Base-by-base conservation (phyloP, 139 green algal species). In the Chlorella ohadii region DNA sequence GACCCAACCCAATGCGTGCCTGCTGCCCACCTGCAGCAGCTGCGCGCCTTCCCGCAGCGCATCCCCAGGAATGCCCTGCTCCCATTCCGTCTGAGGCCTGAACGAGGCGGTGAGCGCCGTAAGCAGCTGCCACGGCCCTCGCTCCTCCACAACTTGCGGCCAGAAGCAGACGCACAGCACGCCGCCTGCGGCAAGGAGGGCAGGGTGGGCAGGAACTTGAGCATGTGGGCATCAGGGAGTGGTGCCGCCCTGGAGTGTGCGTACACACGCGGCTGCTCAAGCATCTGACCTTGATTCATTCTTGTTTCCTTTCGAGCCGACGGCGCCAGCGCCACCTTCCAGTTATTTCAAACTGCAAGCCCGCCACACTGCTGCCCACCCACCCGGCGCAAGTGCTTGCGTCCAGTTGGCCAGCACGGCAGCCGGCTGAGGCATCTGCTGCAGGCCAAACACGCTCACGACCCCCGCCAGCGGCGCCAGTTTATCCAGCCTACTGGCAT, bases 371-470 rank as follows among this genome's bases (percentile, higher is more conserved):
- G 12, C 15, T 20, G 51, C 51, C 51, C 22, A 13, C 77, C 41
- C 22, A 86, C 84, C 79, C 79, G 79, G 84, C 36, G 17, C 28
- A 15, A 88, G 71, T 13, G 63, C 36, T 1, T 27, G 31, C 5
- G 72, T 80, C 85, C 85, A 88, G 39, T 71, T 79, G 36, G 85
- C 85, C 44, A 88, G 70, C 27, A 68, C 80, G 12, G 63, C 22
- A 6, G 66, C 47, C 2, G 79, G 70, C 9, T 82, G 31, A 28
- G 85, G 85, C 78, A 88, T 81, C 72, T 88, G 85, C 72, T 88
- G 85, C 79, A 88, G 85, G 3, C 85, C 85, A 79, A 88, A 88
- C 63, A 86, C n/a, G 3, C 72, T 84, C 19, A 88, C 67, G 12
- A 88, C 72, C 1, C 27, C 80, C 0, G 33, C 79, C 79, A 83